phyloP scores from a whole-genome alignment of 2,329 filamentous ascomycete species.

The Aspergillus tamarii region DNA sequence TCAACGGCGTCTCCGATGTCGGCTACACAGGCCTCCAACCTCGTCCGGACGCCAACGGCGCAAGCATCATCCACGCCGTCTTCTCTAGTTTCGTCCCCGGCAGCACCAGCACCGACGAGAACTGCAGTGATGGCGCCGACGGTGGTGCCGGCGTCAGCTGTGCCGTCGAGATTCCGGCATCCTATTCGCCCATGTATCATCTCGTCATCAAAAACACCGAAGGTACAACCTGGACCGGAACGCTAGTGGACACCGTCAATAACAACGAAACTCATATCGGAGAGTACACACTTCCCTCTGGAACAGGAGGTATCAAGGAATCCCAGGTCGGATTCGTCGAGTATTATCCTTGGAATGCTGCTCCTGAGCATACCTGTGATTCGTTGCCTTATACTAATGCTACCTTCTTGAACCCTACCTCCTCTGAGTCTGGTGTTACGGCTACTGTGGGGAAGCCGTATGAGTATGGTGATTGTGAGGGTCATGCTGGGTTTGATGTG shows the following conservation, averaged over 20 bases:
- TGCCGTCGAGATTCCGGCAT: constrained; percentile 23
- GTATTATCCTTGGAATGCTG: constrained; percentile 31
- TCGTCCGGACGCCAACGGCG: constrained; percentile 16
- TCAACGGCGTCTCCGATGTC: constrained; percentile 23
- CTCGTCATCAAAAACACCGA: constrained; percentile 27
- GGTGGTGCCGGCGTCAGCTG: constrained; percentile 33
- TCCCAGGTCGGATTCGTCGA: constrained; percentile 34
- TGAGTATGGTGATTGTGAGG: constrained; percentile 34
- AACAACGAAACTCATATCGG: constrained; percentile 29
- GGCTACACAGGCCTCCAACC: constrained; percentile 37
- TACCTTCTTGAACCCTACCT: constrained; percentile 23
- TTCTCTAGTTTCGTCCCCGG: constrained; percentile 37
- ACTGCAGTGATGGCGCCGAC: constrained; percentile 33
- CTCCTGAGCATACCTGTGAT: constrained; percentile 18
- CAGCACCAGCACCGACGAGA: constrained; percentile 24
- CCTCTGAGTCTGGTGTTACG: constrained; percentile 15
- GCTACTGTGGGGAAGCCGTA: constrained; percentile 23
- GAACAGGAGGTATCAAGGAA: constrained; percentile 24
- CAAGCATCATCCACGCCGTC: constrained; percentile 32
- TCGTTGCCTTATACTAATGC: constrained; percentile 25
- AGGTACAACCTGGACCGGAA: constrained; percentile 33
- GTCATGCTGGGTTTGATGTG: constrained; percentile 25
- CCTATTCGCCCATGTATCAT: constrained; percentile 26
- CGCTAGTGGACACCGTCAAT: constrained; percentile 27
- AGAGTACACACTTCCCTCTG: constrained; percentile 29